Evolutionary conservation across 257 asterid genomes (phyloP).

Genomic region (Scutellaria galericulata): DNA sequence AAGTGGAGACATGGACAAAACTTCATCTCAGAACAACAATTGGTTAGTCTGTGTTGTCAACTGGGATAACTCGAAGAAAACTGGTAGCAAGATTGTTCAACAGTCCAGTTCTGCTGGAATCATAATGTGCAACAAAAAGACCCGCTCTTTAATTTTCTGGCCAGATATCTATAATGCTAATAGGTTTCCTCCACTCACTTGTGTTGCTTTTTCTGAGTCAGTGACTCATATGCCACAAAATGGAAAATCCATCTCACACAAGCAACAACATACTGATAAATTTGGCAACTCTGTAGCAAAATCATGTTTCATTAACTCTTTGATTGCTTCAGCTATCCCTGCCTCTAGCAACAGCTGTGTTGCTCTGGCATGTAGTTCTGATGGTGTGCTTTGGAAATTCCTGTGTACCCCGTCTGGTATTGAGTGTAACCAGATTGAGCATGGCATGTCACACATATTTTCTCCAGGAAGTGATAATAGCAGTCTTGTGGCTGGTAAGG

Average conservation of each 20-base stretch:
- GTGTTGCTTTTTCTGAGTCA: slow-evolving; percentile 49
- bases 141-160: slow-evolving; percentile 70
- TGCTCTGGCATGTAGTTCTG: slow-evolving; percentile 81
- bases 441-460: slow-evolving; percentile 38
- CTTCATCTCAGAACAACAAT: slow-evolving; percentile 48
- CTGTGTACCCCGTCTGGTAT: slow-evolving; percentile 65
- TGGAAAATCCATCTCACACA: slow-evolving; percentile 46
- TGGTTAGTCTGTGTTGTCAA: slow-evolving; percentile 74
- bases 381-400: slow-evolving; percentile 76
- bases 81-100: slow-evolving; percentile 40
- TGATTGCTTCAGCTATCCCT: slow-evolving; percentile 75
- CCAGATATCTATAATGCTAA: slow-evolving; percentile 66
- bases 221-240: slow-evolving; percentile 35
- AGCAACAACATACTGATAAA: slow-evolving; percentile 42
- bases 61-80: slow-evolving; percentile 63
- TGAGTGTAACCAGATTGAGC: slow-evolving; percentile 49
- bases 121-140: slow-evolving; percentile 64
- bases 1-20: slow-evolving; percentile 48
- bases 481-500: slow-evolving; percentile 60
- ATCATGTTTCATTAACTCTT: slow-evolving; percentile 57
- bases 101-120: slow-evolving; percentile 70
- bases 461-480: slow-evolving; percentile 52
- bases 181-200: slow-evolving; percentile 51
- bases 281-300: slow-evolving; percentile 44
- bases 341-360: slow-evolving; percentile 53